phyloP scores from a whole-genome alignment of 352 stramenopile genomes.

The Globisporangium apiculatum region DNA sequence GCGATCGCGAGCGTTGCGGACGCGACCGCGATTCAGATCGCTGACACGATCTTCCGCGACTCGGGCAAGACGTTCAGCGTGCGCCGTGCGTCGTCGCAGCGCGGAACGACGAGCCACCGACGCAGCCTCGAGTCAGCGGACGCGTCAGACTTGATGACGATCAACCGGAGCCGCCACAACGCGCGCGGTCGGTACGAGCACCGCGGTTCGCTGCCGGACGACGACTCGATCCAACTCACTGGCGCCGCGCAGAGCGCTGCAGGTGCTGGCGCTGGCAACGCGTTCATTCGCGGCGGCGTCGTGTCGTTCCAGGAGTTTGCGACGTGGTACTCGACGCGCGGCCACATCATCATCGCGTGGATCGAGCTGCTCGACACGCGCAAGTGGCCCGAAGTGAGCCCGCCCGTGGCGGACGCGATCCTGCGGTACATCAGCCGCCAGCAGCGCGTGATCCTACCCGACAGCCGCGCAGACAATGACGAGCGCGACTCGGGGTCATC shows the following conservation, averaged over 20 bases:
- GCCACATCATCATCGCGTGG: slow-evolving; percentile 82
- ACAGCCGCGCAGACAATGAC: slow-evolving; percentile 11
- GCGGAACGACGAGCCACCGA: slow-evolving; percentile 23
- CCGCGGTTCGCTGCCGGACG: slow-evolving; percentile 58
- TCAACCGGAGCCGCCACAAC: slow-evolving; percentile 20
- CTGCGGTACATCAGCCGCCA: slow-evolving; percentile 69
- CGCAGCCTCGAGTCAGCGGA: slow-evolving; percentile 55
- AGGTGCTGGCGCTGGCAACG: slow-evolving; percentile 52
- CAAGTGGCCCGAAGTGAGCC: slow-evolving; percentile 73
- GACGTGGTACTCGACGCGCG: slow-evolving; percentile 78
- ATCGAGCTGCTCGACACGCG: slow-evolving; percentile 79
- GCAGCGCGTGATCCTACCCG: slow-evolving; percentile 41
- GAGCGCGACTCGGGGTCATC: slow-evolving; percentile 48
- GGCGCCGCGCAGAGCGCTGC: slow-evolving; percentile 44
- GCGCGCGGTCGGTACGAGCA: slow-evolving; percentile 52
- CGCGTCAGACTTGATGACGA: slow-evolving; percentile 34
- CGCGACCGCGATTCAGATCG: slow-evolving; percentile 75
- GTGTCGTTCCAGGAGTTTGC: slow-evolving; percentile 85
- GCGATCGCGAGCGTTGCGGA: slow-evolving; percentile 76
- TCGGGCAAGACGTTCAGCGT: slow-evolving; percentile 75
- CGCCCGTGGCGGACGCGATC: slow-evolving; percentile 59
- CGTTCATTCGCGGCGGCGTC: slow-evolving; percentile 64
- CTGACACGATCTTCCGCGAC: slow-evolving; percentile 78
- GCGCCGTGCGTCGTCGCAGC: slow-evolving; percentile 18
- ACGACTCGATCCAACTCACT: slow-evolving; percentile 43